phyloP scores from a whole-genome alignment of 306 rosid species.

The Rosa chinensis region DNA sequence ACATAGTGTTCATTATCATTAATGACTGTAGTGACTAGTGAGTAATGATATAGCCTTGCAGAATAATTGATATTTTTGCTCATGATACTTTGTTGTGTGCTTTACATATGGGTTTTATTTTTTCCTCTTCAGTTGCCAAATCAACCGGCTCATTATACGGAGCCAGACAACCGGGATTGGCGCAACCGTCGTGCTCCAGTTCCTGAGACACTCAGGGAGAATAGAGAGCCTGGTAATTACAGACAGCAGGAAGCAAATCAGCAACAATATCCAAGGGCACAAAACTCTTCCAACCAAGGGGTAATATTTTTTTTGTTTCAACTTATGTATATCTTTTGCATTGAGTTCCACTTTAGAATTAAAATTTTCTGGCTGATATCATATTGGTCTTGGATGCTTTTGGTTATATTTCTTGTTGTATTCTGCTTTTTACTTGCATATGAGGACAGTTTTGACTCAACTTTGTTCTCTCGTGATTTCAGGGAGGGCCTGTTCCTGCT shows the following conservation, averaged over 20 bases:
- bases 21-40: not conserved
- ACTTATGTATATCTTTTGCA: not conserved
- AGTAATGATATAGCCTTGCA: not conserved
- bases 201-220: slow-evolving; percentile 59
- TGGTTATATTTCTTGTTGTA: slow-evolving; percentile 3
- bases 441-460: not conserved
- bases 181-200: slow-evolving; percentile 75
- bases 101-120: not conserved
- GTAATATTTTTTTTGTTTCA: slow-evolving; percentile 31
- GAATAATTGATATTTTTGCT: not conserved
- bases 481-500: slow-evolving; percentile 80
- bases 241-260: slow-evolving; percentile 60
- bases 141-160: slow-evolving; percentile 64
- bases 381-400: not conserved
- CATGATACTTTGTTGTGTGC: not conserved
- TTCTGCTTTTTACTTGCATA: not conserved
- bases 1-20: not conserved
- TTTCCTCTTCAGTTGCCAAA: slow-evolving; percentile 47
- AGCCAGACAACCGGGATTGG: slow-evolving; percentile 94
- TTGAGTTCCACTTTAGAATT: not conserved
- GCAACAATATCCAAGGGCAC: slow-evolving; percentile 57
- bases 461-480: slow-evolving; percentile 27
- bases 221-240: slow-evolving; percentile 58
- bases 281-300: slow-evolving; percentile 59
- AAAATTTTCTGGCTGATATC: not conserved